Evolutionary conservation across 1,284 basidiomycete genomes (phyloP), one percentile per base, ranked within the genome.

Genomic region (Papiliotrema fonsecae): DNA sequence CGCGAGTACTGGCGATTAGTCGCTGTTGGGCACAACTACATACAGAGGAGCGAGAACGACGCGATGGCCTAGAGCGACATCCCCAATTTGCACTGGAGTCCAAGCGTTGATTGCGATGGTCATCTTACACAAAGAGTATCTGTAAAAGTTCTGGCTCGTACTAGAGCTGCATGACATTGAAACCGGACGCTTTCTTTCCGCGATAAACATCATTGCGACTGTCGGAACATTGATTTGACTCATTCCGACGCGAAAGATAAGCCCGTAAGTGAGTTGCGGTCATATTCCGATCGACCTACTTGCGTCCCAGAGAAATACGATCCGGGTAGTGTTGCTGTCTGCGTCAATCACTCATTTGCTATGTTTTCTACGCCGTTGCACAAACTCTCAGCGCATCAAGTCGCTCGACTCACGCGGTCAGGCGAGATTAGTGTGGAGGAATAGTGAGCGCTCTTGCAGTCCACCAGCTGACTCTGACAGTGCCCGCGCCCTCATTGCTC

Each of bases 391-490:
- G 61, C 60, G 1, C 35, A 39, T 14, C 54, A 60, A 39, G 57
- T 60, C 3, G 57, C 38, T 10, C 37, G 34, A 7, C 49, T 55
- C 26, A 61, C 56, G 10, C 45, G 49, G 16, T 45, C 51, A 1
- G 61, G 61, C 32, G 22, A 54, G 43, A 36, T 64, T 32, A 53
- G 45, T 6, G 61, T 64, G 4, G 59, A 50, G 18, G 45, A 56
- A 21, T 63, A 63, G 61, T 61, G 47, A 43, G 61, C 57, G n/a
- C 28, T 4, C 6, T 34, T 45, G 43, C 3, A n/a, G 6, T 13
- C 13, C 28, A 22, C 37, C 25, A 25, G 38, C 28, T 36, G 21
- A 47, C 37, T 4, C 45, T 44, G 2, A 16, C 44, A 62, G 66
- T 13, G 60, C 54, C 6, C 27, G 51, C 26, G 57, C 58, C 6